Conservation (phyloP, 202 grass and related monocot species). For the Tripidium arundinaceum region DNA sequence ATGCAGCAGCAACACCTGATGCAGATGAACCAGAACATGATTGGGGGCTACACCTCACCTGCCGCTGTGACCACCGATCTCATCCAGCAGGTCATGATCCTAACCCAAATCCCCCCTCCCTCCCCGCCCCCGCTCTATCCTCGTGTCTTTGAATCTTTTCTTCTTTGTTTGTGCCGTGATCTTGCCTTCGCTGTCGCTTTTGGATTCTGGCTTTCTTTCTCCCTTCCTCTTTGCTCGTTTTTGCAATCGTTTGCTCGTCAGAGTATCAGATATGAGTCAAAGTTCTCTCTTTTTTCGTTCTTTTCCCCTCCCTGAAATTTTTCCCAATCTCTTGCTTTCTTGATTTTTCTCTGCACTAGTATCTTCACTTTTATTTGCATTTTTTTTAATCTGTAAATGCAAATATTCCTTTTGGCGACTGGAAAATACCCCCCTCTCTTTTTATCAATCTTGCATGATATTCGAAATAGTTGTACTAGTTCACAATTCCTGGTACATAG, state of each 20-base stretch:
- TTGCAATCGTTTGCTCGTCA: background rate
- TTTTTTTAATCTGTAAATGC: background rate
- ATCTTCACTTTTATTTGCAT: background rate
- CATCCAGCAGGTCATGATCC: constrained; percentile 89
- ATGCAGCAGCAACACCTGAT: constrained; percentile 99
- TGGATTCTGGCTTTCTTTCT: background rate
- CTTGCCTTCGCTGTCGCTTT: background rate
- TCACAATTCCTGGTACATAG: no score
- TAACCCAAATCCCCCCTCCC: background rate
- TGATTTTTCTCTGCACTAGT: background rate
- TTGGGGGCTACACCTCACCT: constrained; percentile 90
- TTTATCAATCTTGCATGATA: constrained; percentile 3
- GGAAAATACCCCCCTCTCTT: background rate
- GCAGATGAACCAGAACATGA: constrained; percentile 99
- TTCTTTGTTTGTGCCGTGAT: background rate
- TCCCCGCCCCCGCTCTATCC: background rate
- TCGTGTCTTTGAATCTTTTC: background rate
- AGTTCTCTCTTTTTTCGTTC: background rate
- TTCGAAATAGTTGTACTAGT: background rate
- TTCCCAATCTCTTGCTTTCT: background rate
- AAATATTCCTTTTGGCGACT: background rate
- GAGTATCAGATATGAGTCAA: background rate
- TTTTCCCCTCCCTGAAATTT: background rate
- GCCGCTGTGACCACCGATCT: constrained; percentile 94
- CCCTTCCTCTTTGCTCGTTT: background rate